Conservation (phyloP, 345 rosid species). For the Salix brachista region DNA sequence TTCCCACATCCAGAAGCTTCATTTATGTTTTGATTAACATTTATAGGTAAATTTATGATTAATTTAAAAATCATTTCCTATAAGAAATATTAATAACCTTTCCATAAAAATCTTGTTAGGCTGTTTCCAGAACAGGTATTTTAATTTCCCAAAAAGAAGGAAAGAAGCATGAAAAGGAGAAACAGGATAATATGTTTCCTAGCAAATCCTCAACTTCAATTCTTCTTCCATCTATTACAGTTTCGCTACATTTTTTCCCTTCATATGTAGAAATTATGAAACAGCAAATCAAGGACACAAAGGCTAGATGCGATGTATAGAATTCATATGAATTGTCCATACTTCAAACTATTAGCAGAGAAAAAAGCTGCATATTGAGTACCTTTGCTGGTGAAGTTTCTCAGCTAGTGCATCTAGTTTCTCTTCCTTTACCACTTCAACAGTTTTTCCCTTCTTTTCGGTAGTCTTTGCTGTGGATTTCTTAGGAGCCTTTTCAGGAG, state of each 20-base stretch:
- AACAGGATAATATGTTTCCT: too few relatives aligned
- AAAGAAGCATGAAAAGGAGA: too few relatives aligned
- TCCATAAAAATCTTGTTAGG: too few relatives aligned
- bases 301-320: neutral
- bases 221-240: neutral
- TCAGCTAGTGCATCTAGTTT: slow-evolving; percentile 64
- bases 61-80: too few relatives aligned
- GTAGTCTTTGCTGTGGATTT: slow-evolving; percentile 44
- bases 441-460: slow-evolving; percentile 54
- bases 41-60: too few relatives aligned
- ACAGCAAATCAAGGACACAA: neutral
- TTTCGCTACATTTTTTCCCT: neutral
- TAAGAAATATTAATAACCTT: too few relatives aligned
- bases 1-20: too few relatives aligned
- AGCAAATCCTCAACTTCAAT: too few relatives aligned
- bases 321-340: neutral
- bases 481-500: slow-evolving; percentile 35
- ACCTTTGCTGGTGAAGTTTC: slow-evolving; percentile 83
- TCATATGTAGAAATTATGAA: neutral
- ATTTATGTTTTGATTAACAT: too few relatives aligned
- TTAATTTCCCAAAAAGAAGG: too few relatives aligned
- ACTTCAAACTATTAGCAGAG: neutral
- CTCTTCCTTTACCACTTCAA: slow-evolving; percentile 34
- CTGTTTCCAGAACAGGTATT: too few relatives aligned
- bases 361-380: neutral